Evolutionary conservation across 2,329 filamentous ascomycete species (phyloP).

Genomic region (Trichoderma cornu-damae): DNA sequence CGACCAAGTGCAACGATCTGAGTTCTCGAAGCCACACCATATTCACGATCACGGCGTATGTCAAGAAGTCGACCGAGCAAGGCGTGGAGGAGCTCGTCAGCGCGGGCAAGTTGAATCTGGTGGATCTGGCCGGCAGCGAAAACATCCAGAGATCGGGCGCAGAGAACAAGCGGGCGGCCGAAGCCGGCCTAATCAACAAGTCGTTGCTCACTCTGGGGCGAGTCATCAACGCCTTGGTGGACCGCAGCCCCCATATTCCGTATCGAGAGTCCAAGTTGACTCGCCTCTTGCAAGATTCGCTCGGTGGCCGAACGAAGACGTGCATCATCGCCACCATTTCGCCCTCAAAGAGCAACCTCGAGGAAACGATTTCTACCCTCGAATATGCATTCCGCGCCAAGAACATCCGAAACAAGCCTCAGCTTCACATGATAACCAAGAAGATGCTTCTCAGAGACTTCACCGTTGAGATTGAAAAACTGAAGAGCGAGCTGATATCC

Average conservation of each 20-base stretch:
- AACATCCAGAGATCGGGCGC: slow-evolving; percentile 96
- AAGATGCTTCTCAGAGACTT: slow-evolving; percentile 89
- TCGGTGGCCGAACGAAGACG: slow-evolving; percentile 92
- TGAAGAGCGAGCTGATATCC: slow-evolving; percentile 89
- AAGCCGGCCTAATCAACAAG: slow-evolving; percentile 97
- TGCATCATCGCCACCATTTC: slow-evolving; percentile 98
- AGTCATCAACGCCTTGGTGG: slow-evolving; percentile 95
- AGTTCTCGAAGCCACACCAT: slow-evolving; percentile 96
- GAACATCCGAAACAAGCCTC: slow-evolving; percentile 97
- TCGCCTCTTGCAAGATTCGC: slow-evolving; percentile 87
- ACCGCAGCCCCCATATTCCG: slow-evolving; percentile 83
- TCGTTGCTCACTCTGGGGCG: slow-evolving; percentile 89
- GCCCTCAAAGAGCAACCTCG: slow-evolving; percentile 87
- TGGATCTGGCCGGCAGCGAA: slow-evolving; percentile 94
- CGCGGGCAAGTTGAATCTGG: slow-evolving; percentile 89
- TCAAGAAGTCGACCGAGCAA: slow-evolving; percentile 73
- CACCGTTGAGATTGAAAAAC: slow-evolving; percentile 84
- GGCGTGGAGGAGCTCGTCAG: slow-evolving; percentile 87
- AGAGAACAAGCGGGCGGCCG: slow-evolving; percentile 93
- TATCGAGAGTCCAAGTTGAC: slow-evolving; percentile 94
- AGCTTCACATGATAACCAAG: slow-evolving; percentile 90
- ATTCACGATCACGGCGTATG: slow-evolving; percentile 90
- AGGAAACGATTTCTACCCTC: slow-evolving; percentile 96
- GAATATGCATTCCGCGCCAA: slow-evolving; percentile 98
- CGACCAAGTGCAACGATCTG: slow-evolving; percentile 98